Evolutionary conservation across 768 basidiomycete species (phyloP), one percentile per base, ranked within the genome.

Genomic region (Pleurotus ostreatus): DNA sequence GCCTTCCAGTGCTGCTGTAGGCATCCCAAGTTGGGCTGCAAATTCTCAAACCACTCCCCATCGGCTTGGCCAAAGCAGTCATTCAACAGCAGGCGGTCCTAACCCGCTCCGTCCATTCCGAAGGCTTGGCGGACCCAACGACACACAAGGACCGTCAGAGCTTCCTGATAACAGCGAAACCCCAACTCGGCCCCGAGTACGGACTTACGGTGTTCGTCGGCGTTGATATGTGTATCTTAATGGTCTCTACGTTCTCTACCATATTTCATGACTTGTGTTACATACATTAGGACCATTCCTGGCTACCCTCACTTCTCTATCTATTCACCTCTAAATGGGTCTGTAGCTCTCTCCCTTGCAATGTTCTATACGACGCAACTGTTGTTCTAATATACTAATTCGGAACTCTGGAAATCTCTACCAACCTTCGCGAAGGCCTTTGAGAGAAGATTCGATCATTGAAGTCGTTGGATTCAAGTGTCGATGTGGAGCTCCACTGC

Each of bases 101-200:
- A 49, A 43, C 16, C 11, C 39, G 9, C 51, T 49, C 34, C 58
- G 65, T 51, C 62, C 55, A 18, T 55, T 55, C 25, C 51, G 61
- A 58, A 65, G 60, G 59, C 57, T 54, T 13, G 49, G 60, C 30
- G 65, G 60, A 13, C 64, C 69, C 52, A 53, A 66, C 47, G 20
- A 39, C n/a, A 63, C 66, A 2, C 68, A 71, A 41, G 63, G 69
- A 53, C 73, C 75, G 44, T 67, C 71, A 40, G 62, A 61, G 25
- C 59, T 73, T 55, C 69, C 70, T 37, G 56, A 63, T 18, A 68
- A 64, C 54, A 68, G 70, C 37, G 83, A 86, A 63, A 84, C 84
- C 1, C 85, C 85, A 38, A 85, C 85, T 20, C 74, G 83, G 55
- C 83, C 84, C 16, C 78, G 85, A 55, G 71, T 76, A 67, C 78